A percentile compares a stretch with the other conserved stretches of the same genome.
Evolutionary conservation across 2,329 filamentous ascomycete genomes (phyloP).

Genomic region (Cordyceps cicadae): DNA sequence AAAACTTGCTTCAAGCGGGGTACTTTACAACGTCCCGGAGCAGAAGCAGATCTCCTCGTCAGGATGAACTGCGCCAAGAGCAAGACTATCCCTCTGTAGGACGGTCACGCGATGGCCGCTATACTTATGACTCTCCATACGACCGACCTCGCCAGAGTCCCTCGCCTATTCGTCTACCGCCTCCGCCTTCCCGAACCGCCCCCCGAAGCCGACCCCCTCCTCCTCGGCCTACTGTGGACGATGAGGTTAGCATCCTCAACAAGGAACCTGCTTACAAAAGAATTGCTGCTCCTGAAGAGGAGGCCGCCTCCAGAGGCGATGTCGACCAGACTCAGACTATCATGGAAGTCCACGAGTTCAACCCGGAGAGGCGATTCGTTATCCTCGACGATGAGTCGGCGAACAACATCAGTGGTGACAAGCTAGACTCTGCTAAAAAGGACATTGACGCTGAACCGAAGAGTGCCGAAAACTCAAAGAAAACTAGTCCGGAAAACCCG

Average conservation of each 20-base stretch:
- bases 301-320: conserved; percentile 52
- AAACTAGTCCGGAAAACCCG: background rate
- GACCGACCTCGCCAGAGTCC: background rate
- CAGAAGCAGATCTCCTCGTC: conserved; percentile 4
- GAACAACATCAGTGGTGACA: background rate
- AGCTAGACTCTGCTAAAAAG: conserved; percentile 24
- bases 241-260: conserved; percentile 54
- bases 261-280: conserved; percentile 45
- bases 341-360: conserved; percentile 51
- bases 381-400: conserved; percentile 33
- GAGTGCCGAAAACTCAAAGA: background rate
- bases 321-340: conserved; percentile 62
- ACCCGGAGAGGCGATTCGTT: conserved; percentile 59
- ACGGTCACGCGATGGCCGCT: background rate
- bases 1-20: conserved; percentile 40
- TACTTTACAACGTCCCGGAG: conserved; percentile 42
- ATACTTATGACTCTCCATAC: background rate
- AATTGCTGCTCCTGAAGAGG: conserved; percentile 35
- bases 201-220: conserved; percentile 26
- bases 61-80: background rate
- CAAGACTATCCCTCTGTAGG: background rate
- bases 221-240: conserved; percentile 60
- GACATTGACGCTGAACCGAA: conserved; percentile 13
- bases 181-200: background rate
- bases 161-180: conserved; percentile 7